Base-by-base conservation (phyloP, 2,329 filamentous ascomycete genomes). In the Hypoxylon sp. region DNA sequence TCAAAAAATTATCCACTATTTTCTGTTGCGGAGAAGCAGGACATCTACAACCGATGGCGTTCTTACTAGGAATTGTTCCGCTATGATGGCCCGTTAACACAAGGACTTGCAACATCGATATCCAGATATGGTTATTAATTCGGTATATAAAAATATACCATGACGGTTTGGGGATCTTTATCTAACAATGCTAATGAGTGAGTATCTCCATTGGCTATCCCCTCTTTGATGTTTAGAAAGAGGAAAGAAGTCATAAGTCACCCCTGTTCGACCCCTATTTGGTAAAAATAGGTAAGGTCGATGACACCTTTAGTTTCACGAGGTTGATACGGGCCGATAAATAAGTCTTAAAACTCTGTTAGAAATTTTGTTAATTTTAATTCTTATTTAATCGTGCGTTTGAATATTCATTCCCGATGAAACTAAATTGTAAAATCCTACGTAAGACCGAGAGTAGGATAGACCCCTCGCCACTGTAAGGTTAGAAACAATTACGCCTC, bases 341-440 rank as follows among this genome's bases (percentile, higher is more conserved):
- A 24, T 26, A 53, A 52, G 47, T 52, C 31, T 37, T 39, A 29
- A 61, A 26, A 61, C 52, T 46, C 35, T 46, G 44, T 55, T 59
- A 24, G 44, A 63, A 50, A 50, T 22, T 47, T 47, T 39, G 35
- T 53, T 44, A 55, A 35, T 37, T 57, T 53, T 44, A 55, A 35
- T 37, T 57, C 57, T 60, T 61, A 65, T 61, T 65, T 61, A 37
- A 31, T 55, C 42, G 19, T 33, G 35, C 13, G 19, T 29, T 54
- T 61, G 58, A 53, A 58, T 63, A 63, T 62, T 46, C 50, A 58
- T 52, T 55, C 47, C 48, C 54, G 55, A 60, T 68, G 56, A 63
- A 68, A 59, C 53, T 10, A 46, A 59, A 37, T 22, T 48, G 33
- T 51, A 62, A 19, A 47, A 69, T 67, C 54, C 59, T 63, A 35